Evolutionary conservation across 2,329 filamentous ascomycete species (phyloP).

Genomic region (Penicillium sp.): DNA sequence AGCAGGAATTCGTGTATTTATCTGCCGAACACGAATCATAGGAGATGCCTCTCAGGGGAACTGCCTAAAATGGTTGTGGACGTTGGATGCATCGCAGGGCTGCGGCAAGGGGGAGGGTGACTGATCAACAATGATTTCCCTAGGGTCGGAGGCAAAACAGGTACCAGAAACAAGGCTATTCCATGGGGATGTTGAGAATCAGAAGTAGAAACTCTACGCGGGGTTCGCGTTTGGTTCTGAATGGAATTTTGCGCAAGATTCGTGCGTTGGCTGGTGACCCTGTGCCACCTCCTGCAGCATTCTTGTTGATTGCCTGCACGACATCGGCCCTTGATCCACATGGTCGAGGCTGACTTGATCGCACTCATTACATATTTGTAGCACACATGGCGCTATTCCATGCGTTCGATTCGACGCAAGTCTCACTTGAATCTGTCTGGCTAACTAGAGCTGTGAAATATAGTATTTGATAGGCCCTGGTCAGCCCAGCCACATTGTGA

Average conservation of each 20-base stretch:
- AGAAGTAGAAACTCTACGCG: background rate
- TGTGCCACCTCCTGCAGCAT: conserved; percentile 7
- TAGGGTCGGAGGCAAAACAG: background rate
- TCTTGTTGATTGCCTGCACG: conserved; percentile 6
- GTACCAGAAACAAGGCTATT: background rate
- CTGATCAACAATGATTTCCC: background rate
- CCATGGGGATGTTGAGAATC: background rate
- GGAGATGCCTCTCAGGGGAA: background rate
- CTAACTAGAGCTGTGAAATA: too few relatives aligned
- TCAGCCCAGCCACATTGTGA: too few relatives aligned
- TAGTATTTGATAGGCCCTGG: too few relatives aligned
- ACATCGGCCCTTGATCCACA: conserved; percentile 9
- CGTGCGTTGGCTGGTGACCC: background rate
- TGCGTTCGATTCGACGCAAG: background rate
- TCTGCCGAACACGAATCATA: background rate
- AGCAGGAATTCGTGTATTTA: background rate
- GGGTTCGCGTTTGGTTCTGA: background rate
- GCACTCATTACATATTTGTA: background rate
- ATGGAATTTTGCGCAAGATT: background rate
- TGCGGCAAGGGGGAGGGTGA: conserved; percentile 18
- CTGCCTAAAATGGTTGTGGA: conserved; percentile 7
- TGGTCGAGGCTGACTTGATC: conserved; percentile 13
- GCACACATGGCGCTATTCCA: background rate
- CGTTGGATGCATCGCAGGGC: conserved; percentile 16
- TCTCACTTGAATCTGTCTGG: too few relatives aligned